Percentiles rank a stretch among this genome's conserved stretches.
Conservation (phyloP, 352 stramenopile species). For the Chrysophaeum taylorii region DNA sequence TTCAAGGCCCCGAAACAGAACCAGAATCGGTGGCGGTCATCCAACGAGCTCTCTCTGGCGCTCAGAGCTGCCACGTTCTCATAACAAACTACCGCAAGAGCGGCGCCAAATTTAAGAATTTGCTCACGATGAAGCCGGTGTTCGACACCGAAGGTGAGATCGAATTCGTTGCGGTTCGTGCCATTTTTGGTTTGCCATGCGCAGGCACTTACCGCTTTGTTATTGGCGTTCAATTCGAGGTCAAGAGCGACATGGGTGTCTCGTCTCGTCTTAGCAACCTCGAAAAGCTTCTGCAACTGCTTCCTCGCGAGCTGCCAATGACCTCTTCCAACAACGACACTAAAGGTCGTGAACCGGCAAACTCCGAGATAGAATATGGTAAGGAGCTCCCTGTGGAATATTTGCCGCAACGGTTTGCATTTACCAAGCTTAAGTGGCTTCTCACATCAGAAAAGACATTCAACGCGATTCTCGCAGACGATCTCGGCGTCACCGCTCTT, state of each 20-base stretch:
- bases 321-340: too few species aligned
- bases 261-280: slow-evolving; percentile 31
- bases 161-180: too few species aligned
- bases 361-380: too few species aligned
- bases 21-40: too few species aligned
- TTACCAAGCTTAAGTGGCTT: slow-evolving; percentile 1
- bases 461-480: not conserved
- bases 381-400: too few species aligned
- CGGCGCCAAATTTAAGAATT: not conserved
- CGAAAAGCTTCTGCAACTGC: slow-evolving; percentile 29
- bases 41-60: too few species aligned
- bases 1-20: too few species aligned
- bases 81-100: too few species aligned
- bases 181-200: too few species aligned
- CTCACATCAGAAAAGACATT: not conserved
- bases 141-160: not conserved
- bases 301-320: slow-evolving; percentile 26
- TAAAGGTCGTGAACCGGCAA: too few species aligned
- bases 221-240: slow-evolving; percentile 31
- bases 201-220: slow-evolving; percentile 29
- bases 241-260: slow-evolving; percentile 24
- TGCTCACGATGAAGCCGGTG: not conserved
- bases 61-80: too few species aligned
- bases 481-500: too few species aligned
- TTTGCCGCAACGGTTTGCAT: not conserved